Base-by-base conservation (phyloP, 148 eudicot species). In the Cornus kousa region DNA sequence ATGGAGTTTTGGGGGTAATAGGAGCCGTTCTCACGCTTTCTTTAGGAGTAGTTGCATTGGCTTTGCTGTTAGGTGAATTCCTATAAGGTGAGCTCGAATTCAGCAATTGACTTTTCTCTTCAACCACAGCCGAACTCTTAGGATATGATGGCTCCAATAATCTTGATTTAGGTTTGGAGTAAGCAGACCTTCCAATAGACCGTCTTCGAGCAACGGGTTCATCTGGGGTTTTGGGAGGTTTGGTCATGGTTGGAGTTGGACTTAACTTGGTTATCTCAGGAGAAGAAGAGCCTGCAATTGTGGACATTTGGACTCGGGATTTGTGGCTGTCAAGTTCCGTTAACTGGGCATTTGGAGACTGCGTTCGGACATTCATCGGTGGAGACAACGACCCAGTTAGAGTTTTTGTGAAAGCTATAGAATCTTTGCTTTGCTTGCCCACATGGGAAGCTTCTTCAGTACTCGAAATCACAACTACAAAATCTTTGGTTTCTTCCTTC, bases 151-250 rank as follows among this genome's bases (percentile, higher is more conserved):
- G 89, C 83, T 95, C 98, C 33, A 80, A 84, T 64, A 92, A 73
- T 78, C 98, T 87, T 35, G 97, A 93, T 76, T 89, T 95, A 43
- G 93, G 80, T 85, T 87, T 92, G 3, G 88, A 87, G 60, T 86
- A 85, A 5, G 78, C 80, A 11, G 95, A 85, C 66, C 73, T 77
- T 37, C 87, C 71, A 28, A 88, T 33, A 7, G 86, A 48, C 73
- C 79, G 72, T 37, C 86, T 84, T 68, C 86, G 81, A 64, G 79
- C 69, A 8, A 83, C 74, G 37, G 75, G 40, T 39, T 83, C 87
- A 43, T 76, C 71, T n/a, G 85, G 80, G 71, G 70, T 22, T 12
- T 62, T 83, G 2, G 81, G 81, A 57, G 84, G 88, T 82, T 79
- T 84, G 6, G 65, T 71, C 48, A 43, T 43, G 48, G 8, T 43